Percentiles rank a stretch among this genome's conserved stretches.
phyloP scores from a whole-genome alignment of 129 eudicot genomes.

The Sambucus nigra region DNA sequence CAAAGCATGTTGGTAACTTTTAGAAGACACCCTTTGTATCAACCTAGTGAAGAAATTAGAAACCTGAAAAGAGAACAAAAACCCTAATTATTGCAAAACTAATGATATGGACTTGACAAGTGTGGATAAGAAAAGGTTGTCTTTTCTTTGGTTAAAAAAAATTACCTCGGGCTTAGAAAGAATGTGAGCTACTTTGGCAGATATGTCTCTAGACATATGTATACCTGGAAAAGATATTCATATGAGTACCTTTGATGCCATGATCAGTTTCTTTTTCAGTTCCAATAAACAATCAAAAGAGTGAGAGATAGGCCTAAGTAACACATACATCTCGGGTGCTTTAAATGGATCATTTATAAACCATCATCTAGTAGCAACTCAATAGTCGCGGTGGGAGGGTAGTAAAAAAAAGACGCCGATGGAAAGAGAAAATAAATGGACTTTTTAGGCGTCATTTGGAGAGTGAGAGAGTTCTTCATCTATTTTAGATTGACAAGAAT shows the following conservation, averaged over 20 bases:
- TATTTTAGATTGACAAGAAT: too few species aligned
- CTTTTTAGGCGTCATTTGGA: too few species aligned
- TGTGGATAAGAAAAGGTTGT: background rate
- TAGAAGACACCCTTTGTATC: slow-evolving; percentile 91
- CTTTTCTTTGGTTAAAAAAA: background rate
- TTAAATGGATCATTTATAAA: slow-evolving; percentile 95
- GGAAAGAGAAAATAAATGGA: too few species aligned
- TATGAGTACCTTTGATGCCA: slow-evolving; percentile 1
- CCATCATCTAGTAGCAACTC: too few species aligned
- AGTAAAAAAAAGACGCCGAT: too few species aligned
- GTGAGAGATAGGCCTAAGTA: background rate
- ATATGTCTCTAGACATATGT: slow-evolving; percentile 81
- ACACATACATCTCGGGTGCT: slow-evolving; percentile 73
- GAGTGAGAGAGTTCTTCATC: too few species aligned
- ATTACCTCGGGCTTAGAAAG: slow-evolving; percentile 81
- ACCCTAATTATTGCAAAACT: slow-evolving; percentile 1
- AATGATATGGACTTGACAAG: background rate
- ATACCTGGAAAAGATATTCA: slow-evolving; percentile 40
- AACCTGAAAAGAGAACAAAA: slow-evolving; percentile 38
- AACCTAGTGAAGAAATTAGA: slow-evolving; percentile 80
- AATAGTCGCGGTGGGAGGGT: too few species aligned
- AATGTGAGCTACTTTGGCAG: slow-evolving; percentile 77
- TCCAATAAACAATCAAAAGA: background rate
- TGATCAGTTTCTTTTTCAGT: background rate
- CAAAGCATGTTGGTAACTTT: slow-evolving; percentile 93